A percentile compares a stretch with the other conserved stretches of the same genome.
Conservation (phyloP, 2,329 filamentous ascomycete genomes). For the Fusarium sp. region DNA sequence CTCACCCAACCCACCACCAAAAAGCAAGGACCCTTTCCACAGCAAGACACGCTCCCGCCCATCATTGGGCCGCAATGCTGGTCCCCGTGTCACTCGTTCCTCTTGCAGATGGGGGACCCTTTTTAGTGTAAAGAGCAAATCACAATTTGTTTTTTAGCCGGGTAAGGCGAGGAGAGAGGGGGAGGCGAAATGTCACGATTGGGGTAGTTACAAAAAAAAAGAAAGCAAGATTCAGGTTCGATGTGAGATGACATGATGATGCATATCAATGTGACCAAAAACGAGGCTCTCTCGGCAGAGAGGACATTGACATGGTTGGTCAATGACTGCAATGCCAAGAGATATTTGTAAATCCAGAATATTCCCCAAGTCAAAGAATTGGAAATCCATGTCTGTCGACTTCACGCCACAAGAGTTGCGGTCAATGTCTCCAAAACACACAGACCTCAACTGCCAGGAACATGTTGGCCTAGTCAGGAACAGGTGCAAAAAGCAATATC, state of each 20-base stretch:
- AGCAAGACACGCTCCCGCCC: slow-evolving; percentile 18
- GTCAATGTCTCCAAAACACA: slow-evolving; percentile 4
- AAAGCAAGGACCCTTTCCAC: slow-evolving; percentile 11
- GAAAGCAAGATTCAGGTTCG: slow-evolving; percentile 13
- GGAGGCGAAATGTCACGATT: slow-evolving; percentile 17
- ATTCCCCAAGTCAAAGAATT: background rate
- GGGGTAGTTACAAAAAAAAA: background rate
- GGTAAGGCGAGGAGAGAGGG: slow-evolving; percentile 11
- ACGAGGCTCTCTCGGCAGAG: slow-evolving; percentile 29
- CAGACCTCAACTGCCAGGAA: slow-evolving; percentile 18
- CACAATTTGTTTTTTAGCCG: slow-evolving; percentile 4
- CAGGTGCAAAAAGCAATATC: background rate
- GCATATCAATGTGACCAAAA: slow-evolving; percentile 21
- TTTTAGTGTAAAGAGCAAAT: background rate
- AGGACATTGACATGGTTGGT: slow-evolving; percentile 3
- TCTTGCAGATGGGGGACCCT: background rate
- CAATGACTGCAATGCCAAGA: background rate
- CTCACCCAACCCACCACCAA: slow-evolving; percentile 42
- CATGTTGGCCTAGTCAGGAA: slow-evolving; percentile 30
- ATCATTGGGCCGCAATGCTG: slow-evolving; percentile 44
- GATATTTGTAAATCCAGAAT: background rate
- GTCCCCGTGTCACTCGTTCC: slow-evolving; percentile 4
- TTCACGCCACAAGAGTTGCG: background rate
- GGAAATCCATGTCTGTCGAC: background rate
- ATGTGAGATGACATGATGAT: slow-evolving; percentile 26